A percentile compares a stretch with the other conserved stretches of the same genome.
phyloP scores from a whole-genome alignment of 805 yeast species.

The Scheffersomyces amazonensis region DNA sequence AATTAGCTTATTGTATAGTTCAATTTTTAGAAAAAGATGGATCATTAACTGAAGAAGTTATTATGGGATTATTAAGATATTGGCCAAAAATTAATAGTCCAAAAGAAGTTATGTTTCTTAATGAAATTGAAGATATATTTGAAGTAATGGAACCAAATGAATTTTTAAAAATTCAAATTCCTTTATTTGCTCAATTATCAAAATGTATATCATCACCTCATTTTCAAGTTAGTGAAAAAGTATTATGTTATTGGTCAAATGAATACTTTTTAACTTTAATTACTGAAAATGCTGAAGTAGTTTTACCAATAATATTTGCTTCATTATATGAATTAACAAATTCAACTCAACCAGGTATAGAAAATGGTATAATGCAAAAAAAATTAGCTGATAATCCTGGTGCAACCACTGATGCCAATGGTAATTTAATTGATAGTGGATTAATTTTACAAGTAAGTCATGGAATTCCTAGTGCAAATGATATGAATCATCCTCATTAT shows the following conservation, averaged over 20 bases:
- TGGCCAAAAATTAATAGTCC: conserved; percentile 98
- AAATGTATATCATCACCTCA: conserved; percentile 93
- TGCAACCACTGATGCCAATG: conserved; percentile 40
- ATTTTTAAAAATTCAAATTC: conserved; percentile 87
- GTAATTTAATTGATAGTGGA: conserved; percentile 38
- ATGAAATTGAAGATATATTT: conserved; percentile 94
- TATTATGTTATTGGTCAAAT: conserved; percentile 89
- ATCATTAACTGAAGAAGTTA: conserved; percentile 87
- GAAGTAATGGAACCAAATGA: conserved; percentile 95
- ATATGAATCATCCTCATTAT: conserved; percentile 22
- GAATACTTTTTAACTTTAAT: conserved; percentile 89
- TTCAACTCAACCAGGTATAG: conserved; percentile 42
- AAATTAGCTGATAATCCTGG: conserved; percentile 36
- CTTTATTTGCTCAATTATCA: conserved; percentile 88
- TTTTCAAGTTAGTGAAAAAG: conserved; percentile 96
- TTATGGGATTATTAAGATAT: conserved; percentile 85
- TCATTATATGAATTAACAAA: conserved; percentile 81
- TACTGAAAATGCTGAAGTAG: conserved; percentile 89
- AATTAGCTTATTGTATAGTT: conserved; percentile 93
- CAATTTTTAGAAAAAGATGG: conserved; percentile 97
- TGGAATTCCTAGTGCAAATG: conserved; percentile 20
- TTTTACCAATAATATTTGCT: conserved; percentile 87
- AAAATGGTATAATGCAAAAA: conserved; percentile 39
- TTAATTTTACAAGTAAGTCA: conserved; percentile 24
- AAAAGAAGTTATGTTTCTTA: conserved; percentile 92